A percentile compares a stretch with the other conserved stretches of the same genome.
phyloP scores from a whole-genome alignment of 1,284 basidiomycete species.

The Tilletia caries region DNA sequence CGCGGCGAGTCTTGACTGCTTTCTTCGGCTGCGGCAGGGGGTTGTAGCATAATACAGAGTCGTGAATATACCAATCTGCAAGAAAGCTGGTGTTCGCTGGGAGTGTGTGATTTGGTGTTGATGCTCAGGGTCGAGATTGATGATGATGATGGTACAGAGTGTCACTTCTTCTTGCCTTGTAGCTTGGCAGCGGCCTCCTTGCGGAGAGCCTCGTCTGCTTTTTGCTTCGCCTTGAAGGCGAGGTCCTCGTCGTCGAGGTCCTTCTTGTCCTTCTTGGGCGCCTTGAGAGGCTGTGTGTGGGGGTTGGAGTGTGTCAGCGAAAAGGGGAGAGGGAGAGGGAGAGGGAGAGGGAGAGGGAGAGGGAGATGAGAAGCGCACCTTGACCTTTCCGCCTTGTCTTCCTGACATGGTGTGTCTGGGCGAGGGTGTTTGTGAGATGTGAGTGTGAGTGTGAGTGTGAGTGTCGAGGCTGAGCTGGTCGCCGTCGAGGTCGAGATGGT shows the following conservation, averaged over 20 bases:
- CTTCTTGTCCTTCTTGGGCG: slow-evolving; percentile 20
- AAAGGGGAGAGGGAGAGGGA: not conserved
- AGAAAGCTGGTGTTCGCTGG: no score
- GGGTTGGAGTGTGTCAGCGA: no score
- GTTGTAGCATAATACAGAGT: no score
- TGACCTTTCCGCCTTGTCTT: slow-evolving; percentile 14
- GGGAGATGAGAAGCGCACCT: not conserved
- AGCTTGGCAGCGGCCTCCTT: slow-evolving; percentile 22
- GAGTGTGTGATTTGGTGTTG: no score
- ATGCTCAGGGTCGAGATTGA: no score
- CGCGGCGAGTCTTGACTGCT: no score
- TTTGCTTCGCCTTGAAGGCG: slow-evolving; percentile 23
- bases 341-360: not conserved
- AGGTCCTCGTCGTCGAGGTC: slow-evolving; percentile 20
- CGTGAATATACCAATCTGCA: no score
- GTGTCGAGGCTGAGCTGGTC: not conserved
- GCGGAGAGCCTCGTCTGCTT: slow-evolving; percentile 17
- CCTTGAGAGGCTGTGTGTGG: slow-evolving; percentile 21
- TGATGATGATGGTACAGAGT: not conserved
- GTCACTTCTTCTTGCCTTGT: slow-evolving; percentile 18
- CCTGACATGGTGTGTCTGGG: slow-evolving; percentile 13
- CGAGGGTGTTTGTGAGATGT: no score
- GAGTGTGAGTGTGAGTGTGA: not conserved
- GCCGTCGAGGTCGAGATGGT: no score
- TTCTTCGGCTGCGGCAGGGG: no score